Evolutionary conservation across 257 asterid genomes (phyloP).

Genomic region (Sherardia arvensis): DNA sequence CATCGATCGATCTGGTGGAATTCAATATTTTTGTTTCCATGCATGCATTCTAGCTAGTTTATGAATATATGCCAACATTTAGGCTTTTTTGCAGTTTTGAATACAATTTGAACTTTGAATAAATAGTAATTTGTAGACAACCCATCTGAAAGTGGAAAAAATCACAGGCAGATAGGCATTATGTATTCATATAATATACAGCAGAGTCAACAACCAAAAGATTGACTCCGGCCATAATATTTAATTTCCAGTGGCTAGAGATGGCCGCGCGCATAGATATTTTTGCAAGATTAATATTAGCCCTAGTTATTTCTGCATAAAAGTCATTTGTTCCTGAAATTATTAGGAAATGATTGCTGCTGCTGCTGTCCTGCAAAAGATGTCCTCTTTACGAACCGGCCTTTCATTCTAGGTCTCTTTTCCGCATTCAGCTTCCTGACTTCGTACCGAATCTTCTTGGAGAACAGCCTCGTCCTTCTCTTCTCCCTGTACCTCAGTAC

Average conservation of each 20-base stretch:
- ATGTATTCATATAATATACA: neutral
- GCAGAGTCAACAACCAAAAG: neutral
- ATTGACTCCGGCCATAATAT: neutral
- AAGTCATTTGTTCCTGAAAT: constrained; percentile 8
- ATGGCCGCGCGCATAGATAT: neutral
- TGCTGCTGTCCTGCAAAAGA: constrained; percentile 18
- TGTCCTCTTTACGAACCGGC: constrained; percentile 63
- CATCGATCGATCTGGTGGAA: too few species aligned
- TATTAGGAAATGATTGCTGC: constrained; percentile 16
- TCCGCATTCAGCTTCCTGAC: constrained; percentile 81
- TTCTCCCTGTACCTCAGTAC: constrained; percentile 64
- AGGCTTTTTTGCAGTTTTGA: too few species aligned
- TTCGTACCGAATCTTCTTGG: constrained; percentile 70
- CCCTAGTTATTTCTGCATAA: neutral
- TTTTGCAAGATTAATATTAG: too few species aligned
- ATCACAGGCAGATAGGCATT: neutral
- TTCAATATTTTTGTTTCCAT: too few species aligned
- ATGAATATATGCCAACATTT: too few species aligned
- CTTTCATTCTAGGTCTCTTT: constrained; percentile 71
- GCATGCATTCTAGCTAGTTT: too few species aligned
- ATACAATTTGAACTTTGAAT: too few species aligned
- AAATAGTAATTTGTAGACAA: too few species aligned
- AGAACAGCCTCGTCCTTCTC: constrained; percentile 58
- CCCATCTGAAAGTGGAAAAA: neutral
- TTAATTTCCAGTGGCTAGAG: too few species aligned